These are phyloP conservation scores for Proteromonas lacertae DNA, from an alignment of 352 stramenopile genomes.

Conservation along the genomic window DNA sequence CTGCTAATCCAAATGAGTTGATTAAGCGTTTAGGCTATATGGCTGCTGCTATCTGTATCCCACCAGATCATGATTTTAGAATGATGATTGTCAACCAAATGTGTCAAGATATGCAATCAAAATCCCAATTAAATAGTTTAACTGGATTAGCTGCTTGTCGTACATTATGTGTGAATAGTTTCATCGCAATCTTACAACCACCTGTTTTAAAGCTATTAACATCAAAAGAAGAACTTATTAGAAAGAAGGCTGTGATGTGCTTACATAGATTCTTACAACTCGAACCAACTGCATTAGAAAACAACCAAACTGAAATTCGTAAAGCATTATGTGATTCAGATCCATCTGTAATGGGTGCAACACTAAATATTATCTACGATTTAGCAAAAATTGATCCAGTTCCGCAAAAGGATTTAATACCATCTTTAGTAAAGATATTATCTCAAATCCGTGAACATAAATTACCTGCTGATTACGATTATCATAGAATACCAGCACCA, in stretches of 20 bases:
- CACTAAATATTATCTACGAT: constrained; percentile 60
- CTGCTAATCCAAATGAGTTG: constrained; percentile 72
- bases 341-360: constrained; percentile 83
- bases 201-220: constrained; percentile 73
- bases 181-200: constrained; percentile 18
- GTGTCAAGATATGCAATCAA: constrained; percentile 34
- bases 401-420: constrained; percentile 88
- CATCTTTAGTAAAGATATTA: constrained; percentile 87
- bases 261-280: constrained; percentile 93
- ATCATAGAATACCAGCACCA: constrained; percentile 90
- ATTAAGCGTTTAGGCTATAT: constrained; percentile 92
- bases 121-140: background rate
- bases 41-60: constrained; percentile 60
- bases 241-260: constrained; percentile 90
- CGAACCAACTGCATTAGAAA: constrained; percentile 35
- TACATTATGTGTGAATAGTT: background rate
- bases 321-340: constrained; percentile 72
- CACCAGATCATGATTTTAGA: constrained; percentile 88
- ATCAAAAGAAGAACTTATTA: constrained; percentile 77
- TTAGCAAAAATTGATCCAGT: constrained; percentile 42
- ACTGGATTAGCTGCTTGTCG: too few species aligned
- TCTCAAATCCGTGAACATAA: constrained; percentile 98
- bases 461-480: constrained; percentile 88
- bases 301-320: constrained; percentile 50
- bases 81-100: constrained; percentile 99